Evolutionary conservation across 1,284 basidiomycete species (phyloP).

Genomic region (Rhizoctonia solani): DNA sequence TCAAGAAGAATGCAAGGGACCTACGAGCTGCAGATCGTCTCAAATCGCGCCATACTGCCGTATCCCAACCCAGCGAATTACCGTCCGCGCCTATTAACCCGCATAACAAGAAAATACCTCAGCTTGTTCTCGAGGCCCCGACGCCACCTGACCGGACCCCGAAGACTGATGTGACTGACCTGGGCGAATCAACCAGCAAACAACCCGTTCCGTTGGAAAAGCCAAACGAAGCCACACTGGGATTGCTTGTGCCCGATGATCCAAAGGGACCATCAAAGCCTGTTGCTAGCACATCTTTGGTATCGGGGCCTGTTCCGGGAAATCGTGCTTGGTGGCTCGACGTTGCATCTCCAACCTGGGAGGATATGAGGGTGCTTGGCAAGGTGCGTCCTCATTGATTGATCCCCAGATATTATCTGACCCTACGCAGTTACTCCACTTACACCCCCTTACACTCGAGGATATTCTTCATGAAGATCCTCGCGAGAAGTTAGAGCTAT

Average conservation of each 20-base stretch:
- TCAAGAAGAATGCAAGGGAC: conserved; percentile 41
- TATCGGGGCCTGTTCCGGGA: background rate
- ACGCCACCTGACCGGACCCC: conserved; percentile 13
- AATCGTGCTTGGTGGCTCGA: conserved; percentile 89
- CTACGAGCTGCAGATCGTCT: conserved; percentile 14
- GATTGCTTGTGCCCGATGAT: conserved; percentile 7
- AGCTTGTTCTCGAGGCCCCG: conserved; percentile 21
- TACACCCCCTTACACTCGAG: conserved; percentile 93
- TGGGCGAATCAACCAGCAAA: conserved; percentile 24
- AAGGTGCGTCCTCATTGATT: conserved; percentile 57
- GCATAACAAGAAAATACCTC: conserved; percentile 3
- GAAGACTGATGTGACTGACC: conserved; percentile 8
- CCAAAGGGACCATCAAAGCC: conserved; percentile 34
- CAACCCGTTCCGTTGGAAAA: background rate
- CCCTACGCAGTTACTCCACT: conserved; percentile 67
- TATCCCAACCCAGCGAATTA: background rate
- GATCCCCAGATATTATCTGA: conserved; percentile 9
- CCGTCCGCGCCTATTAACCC: conserved; percentile 1
- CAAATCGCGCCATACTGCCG: background rate
- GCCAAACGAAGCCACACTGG: background rate
- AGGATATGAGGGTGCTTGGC: conserved; percentile 85
- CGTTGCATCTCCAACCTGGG: conserved; percentile 86
- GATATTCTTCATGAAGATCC: conserved; percentile 95
- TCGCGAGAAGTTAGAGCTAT: conserved; percentile 90
- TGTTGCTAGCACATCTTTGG: background rate